Evolutionary conservation across 768 basidiomycete species (phyloP).

Genomic region (Dendrothele bispora): DNA sequence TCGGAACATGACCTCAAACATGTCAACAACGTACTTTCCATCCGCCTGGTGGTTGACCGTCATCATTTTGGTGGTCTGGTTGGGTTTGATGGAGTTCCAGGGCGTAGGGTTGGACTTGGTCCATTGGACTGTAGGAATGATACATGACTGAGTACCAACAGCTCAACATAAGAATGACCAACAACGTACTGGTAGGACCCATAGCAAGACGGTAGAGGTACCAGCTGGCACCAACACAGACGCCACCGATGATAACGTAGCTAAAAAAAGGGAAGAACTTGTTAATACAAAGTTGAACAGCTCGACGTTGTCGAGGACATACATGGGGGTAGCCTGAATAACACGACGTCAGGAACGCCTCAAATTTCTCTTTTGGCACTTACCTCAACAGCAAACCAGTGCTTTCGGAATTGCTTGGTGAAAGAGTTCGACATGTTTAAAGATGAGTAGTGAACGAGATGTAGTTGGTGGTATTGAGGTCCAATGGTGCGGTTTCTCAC

Average conservation of each 20-base stretch:
- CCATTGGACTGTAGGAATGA: slow-evolving; percentile 43
- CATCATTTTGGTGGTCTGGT: slow-evolving; percentile 73
- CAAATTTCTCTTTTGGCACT: not conserved
- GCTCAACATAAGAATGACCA: not conserved
- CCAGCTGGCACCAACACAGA: slow-evolving; percentile 60
- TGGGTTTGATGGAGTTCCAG: slow-evolving; percentile 80
- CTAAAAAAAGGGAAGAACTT: slow-evolving; percentile 19
- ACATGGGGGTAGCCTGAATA: slow-evolving; percentile 15
- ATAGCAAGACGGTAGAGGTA: slow-evolving; percentile 66
- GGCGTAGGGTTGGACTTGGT: slow-evolving; percentile 78
- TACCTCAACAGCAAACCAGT: slow-evolving; percentile 50
- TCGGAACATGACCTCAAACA: not conserved
- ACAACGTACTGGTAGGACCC: slow-evolving; percentile 50
- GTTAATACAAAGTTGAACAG: not conserved
- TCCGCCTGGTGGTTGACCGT: slow-evolving; percentile 73
- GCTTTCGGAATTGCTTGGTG: slow-evolving; percentile 25
- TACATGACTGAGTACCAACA: not conserved
- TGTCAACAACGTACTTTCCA: slow-evolving; percentile 51
- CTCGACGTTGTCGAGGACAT: not conserved
- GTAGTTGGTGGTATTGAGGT: no score
- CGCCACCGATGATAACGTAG: slow-evolving; percentile 52
- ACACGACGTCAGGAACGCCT: not conserved
- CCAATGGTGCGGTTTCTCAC: no score
- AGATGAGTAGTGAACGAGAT: no score
- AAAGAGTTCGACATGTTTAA: slow-evolving; percentile 1